A percentile compares a stretch with the other conserved stretches of the same genome.
phyloP scores from a whole-genome alignment of 164 flowering plant species.

The Stephania yunnanensis region DNA sequence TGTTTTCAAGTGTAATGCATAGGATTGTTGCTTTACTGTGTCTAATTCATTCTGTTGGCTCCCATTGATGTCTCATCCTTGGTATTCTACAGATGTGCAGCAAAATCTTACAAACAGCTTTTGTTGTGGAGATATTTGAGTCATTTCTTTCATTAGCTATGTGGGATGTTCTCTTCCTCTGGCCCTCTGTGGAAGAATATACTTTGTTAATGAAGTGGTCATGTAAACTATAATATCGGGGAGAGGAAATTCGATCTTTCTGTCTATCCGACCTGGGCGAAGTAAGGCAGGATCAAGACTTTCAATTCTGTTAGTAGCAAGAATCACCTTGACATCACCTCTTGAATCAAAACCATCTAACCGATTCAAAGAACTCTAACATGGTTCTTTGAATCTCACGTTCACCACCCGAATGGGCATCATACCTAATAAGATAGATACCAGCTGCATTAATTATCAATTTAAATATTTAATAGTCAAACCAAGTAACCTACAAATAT shows the following conservation, averaged over 20 bases:
- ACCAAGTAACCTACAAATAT: not conserved
- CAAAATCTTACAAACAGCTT: no score
- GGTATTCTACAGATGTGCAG: no score
- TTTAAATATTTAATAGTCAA: not conserved
- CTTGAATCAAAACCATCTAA: constrained; percentile 96
- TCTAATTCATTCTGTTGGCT: no score
- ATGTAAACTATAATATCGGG: constrained; percentile 93
- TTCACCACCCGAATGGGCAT: constrained; percentile 97
- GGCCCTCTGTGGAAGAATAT: no score
- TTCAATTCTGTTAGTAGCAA: constrained; percentile 90
- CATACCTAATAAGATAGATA: constrained; percentile 41
- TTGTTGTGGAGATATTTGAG: no score
- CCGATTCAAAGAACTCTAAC: constrained; percentile 90
- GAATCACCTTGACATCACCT: constrained; percentile 94
- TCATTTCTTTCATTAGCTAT: no score
- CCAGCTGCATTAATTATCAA: not conserved
- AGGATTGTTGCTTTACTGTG: no score
- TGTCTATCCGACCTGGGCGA: constrained; percentile 88
- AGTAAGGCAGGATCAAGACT: constrained; percentile 95
- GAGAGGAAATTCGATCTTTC: constrained; percentile 93
- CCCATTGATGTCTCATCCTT: no score
- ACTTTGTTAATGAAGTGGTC: no score
- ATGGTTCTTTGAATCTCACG: constrained; percentile 97
- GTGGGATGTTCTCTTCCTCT: no score
- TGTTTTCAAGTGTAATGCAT: no score